These are phyloP conservation scores for Cynara cardunculus DNA, from an alignment of 129 eudicot genomes.

Conservation along the genomic window DNA sequence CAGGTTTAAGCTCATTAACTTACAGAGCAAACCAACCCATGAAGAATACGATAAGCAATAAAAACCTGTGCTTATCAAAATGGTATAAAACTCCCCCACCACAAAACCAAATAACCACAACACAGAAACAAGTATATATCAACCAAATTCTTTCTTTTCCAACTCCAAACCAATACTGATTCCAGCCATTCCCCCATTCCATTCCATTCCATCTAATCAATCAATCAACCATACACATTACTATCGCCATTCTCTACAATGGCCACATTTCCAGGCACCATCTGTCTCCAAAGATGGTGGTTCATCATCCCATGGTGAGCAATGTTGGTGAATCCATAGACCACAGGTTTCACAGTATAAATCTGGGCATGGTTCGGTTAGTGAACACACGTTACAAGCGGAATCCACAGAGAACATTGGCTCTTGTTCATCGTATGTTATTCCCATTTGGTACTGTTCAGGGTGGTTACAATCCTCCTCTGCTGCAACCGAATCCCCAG, in stretches of 20 bases:
- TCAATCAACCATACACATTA: background rate
- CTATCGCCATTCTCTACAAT: slow-evolving; percentile 62
- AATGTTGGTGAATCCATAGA: slow-evolving; percentile 63
- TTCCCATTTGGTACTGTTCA: slow-evolving; percentile 41
- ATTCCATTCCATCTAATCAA: background rate
- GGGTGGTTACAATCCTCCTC: slow-evolving; percentile 22
- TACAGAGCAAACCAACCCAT: slow-evolving; percentile 19
- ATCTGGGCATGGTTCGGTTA: slow-evolving; percentile 64
- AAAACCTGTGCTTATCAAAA: slow-evolving; percentile 22
- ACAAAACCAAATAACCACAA: slow-evolving; percentile 15
- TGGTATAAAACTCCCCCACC: slow-evolving; percentile 21
- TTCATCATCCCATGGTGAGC: slow-evolving; percentile 76
- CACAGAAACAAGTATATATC: slow-evolving; percentile 15
- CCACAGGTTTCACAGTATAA: slow-evolving; percentile 67
- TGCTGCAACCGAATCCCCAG: slow-evolving; percentile 27
- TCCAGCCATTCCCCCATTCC: background rate
- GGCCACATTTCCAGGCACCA: slow-evolving; percentile 80
- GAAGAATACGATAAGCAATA: slow-evolving; percentile 21
- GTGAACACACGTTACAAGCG: slow-evolving; percentile 55
- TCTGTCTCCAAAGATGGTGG: slow-evolving; percentile 36
- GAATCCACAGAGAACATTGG: slow-evolving; percentile 40
- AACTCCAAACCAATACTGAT: slow-evolving; percentile 9
- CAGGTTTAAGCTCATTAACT: background rate
- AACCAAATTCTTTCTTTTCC: slow-evolving; percentile 24
- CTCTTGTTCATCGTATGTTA: slow-evolving; percentile 39